Evolutionary conservation across 352 stramenopile genomes (phyloP), one percentile per base, ranked within the genome.

Genomic region (Globisporangium cylindrosporum): DNA sequence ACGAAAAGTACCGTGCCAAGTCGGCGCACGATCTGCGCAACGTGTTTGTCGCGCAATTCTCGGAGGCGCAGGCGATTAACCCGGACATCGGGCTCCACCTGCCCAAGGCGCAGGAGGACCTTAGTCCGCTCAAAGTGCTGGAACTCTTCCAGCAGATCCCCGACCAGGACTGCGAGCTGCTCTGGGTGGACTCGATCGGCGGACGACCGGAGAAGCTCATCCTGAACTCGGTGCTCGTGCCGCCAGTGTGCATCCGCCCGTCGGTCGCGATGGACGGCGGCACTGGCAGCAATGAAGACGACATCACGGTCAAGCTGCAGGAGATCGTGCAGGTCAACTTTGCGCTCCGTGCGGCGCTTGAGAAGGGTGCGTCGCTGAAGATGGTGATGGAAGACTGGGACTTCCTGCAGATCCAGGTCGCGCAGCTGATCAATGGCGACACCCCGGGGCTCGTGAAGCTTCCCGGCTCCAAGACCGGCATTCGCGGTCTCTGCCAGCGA

Each of bases 321-420:
- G 97, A 99, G 76, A 99, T 99, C 77, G 89, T 99, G 56, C 97
- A 99, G 58, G 93, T 99, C 34, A 99, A 99, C 86, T 93, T 97
- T 56, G 96, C 96, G 15, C 82, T 99, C 3, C 86, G 95, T 61
- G 80, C 96, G 9, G 96, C 95, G 25, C 83, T 99, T 29, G 86
- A 89, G 48, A 97, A 98, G 49, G 98, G 98, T 43, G 95, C 93
- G 43, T 97, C 94, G 64, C 94, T 99, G 56, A 98, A 98, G 59
- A 99, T 98, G 77, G 97, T 99, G 58, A 98, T 99, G 88, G 98
- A 99, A 77, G 92, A 98, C 77, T 99, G 98, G 97, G 97, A 99
- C 73, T 98, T 99, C 71, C 82, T 99, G 66, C 98, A 99, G 84
- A 93, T 95, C 72, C 90, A 98, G 73, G 97, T 99, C 18, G 95